Conservation (phyloP, 768 basidiomycete species). For the Pholiota conissans region DNA sequence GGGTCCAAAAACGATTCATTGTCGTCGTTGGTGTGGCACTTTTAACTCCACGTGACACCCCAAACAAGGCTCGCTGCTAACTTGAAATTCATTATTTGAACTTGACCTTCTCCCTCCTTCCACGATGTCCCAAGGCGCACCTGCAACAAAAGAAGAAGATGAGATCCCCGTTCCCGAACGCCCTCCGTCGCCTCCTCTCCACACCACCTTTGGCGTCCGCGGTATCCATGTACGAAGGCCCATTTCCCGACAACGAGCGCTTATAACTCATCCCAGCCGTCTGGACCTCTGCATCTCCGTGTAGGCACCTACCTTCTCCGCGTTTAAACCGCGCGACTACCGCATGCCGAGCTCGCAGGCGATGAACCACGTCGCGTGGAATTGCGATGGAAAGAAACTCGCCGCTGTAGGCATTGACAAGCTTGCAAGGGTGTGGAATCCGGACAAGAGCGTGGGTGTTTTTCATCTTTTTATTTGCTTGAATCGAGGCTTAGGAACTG, state of each 20-base stretch:
- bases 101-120: not conserved
- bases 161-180: slow-evolving; percentile 56
- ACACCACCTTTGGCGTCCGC: slow-evolving; percentile 69
- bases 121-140: slow-evolving; percentile 13
- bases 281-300: slow-evolving; percentile 8
- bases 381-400: slow-evolving; percentile 78
- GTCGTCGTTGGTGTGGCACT: too few relatives aligned
- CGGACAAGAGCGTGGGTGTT: slow-evolving; percentile 70
- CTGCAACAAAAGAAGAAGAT: slow-evolving; percentile 53
- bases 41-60: not conserved
- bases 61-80: not conserved
- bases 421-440: slow-evolving; percentile 71
- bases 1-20: too few relatives aligned
- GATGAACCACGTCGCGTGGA: slow-evolving; percentile 83
- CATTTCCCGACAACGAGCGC: slow-evolving; percentile 15
- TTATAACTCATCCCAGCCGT: slow-evolving; percentile 20
- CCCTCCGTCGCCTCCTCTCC: slow-evolving; percentile 70
- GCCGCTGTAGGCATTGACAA: slow-evolving; percentile 85
- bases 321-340: slow-evolving; percentile 77
- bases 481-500: not conserved
- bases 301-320: slow-evolving; percentile 78
- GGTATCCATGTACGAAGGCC: slow-evolving; percentile 67
- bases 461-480: not conserved
- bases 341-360: slow-evolving; percentile 62
- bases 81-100: not conserved